phyloP scores from a whole-genome alignment of 169 alveolate species.

The Sarcocystis neurona region DNA sequence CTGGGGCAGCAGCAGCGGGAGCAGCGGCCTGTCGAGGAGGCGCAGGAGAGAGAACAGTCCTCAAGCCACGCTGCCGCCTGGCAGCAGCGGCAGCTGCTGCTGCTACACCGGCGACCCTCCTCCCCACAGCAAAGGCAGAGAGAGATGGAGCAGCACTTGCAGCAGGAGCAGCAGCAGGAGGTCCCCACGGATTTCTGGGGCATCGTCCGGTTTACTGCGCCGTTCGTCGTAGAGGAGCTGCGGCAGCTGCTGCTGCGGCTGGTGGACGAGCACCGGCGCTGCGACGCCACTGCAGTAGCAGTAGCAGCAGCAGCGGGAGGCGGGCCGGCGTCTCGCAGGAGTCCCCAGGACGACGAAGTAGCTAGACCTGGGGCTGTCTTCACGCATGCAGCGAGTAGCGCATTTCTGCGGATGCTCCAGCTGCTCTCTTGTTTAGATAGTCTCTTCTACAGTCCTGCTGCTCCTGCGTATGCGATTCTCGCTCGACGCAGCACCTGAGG shows the following conservation, averaged over 20 bases:
- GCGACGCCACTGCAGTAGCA: neutral
- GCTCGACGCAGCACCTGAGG: no score
- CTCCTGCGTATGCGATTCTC: neutral
- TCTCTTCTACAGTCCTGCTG: neutral
- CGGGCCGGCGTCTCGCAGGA: neutral
- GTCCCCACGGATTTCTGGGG: neutral
- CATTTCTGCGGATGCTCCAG: neutral
- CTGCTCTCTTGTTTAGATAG: neutral
- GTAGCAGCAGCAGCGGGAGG: neutral
- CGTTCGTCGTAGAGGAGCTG: neutral
- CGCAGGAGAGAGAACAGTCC: no score
- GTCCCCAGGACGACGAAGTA: no score
- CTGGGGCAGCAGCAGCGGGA: no score
- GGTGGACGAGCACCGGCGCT: no score
- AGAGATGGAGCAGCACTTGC: neutral
- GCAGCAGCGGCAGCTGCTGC: neutral
- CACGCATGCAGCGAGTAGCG: no score
- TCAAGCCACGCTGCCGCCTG: no score
- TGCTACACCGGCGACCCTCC: neutral
- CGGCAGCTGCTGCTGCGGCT: neutral
- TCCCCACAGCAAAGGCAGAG: neutral
- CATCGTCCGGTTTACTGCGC: neutral
- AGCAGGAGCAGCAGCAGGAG: neutral
- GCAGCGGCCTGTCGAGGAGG: no score
- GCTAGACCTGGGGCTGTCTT: no score